A percentile compares a stretch with the other conserved stretches of the same genome.
Conservation (phyloP, 163 green algal species). For the Scenedesmus sp. region DNA sequence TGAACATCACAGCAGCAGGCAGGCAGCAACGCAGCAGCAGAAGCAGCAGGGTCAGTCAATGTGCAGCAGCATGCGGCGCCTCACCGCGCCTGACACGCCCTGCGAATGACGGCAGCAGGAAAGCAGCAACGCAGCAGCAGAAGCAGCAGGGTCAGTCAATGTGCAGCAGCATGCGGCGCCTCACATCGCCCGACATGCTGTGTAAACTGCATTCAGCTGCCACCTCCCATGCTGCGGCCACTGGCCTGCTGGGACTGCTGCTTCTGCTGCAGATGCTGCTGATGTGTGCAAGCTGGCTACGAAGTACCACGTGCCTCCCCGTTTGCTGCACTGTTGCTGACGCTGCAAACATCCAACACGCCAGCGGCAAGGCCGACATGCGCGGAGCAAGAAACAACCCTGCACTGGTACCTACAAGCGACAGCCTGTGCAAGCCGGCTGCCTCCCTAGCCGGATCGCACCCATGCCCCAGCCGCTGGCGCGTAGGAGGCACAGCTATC, state of each 20-base stretch:
- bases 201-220: no score
- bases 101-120: slow-evolving; percentile 9
- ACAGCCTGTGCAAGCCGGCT: not conserved
- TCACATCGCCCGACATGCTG: not conserved
- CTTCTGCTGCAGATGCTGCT: not conserved
- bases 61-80: slow-evolving; percentile 70
- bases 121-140: not conserved
- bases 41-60: not conserved
- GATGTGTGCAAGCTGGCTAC: no score
- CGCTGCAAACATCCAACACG: not conserved
- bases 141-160: not conserved
- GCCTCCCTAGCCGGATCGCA: no score
- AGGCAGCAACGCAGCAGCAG: not conserved
- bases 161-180: not conserved
- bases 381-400: not conserved
- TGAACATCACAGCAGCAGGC: not conserved
- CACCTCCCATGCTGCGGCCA: no score
- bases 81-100: slow-evolving; percentile 68
- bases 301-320: no score
- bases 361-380: not conserved
- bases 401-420: not conserved
- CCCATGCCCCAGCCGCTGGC: no score
- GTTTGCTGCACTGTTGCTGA: not conserved
- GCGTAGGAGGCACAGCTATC: no score
- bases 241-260: not conserved